Evolutionary conservation across 1,284 basidiomycete species (phyloP).

Genomic region (Xerocomus minutiporus): DNA sequence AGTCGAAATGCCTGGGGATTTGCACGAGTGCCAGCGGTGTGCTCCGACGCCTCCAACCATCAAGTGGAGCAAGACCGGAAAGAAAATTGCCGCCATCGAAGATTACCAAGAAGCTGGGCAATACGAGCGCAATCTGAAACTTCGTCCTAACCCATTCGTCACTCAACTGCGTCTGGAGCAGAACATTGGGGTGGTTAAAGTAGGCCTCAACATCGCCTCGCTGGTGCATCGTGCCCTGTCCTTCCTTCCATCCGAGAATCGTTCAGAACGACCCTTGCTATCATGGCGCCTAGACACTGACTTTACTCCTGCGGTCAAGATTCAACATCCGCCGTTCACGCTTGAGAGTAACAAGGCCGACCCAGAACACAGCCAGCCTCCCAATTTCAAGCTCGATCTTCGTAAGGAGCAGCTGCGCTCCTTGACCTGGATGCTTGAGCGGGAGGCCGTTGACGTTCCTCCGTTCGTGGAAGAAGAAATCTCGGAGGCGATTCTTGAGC

Average conservation of each 20-base stretch:
- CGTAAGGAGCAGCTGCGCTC: conserved; percentile 88
- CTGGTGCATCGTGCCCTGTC: conserved; percentile 85
- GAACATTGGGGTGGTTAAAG: conserved; percentile 66
- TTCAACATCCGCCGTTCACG: conserved; percentile 59
- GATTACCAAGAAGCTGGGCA: conserved; percentile 80
- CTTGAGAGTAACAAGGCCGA: conserved; percentile 80
- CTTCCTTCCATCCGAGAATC: conserved; percentile 62
- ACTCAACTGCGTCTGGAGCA: conserved; percentile 80
- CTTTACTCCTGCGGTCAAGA: conserved; percentile 62
- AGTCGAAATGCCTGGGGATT: conserved; percentile 38
- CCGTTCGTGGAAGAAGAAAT: conserved; percentile 93
- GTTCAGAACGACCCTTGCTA: conserved; percentile 49
- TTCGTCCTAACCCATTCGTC: conserved; percentile 82
- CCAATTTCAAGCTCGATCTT: conserved; percentile 67
- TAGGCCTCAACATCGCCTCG: conserved; percentile 86
- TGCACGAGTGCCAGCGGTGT: conserved; percentile 64
- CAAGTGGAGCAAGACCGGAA: conserved; percentile 66
- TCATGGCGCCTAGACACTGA: conserved; percentile 83
- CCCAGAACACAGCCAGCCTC: conserved; percentile 71
- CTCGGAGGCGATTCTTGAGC: conserved; percentile 80
- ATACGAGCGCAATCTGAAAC: conserved; percentile 85
- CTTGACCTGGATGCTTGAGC: conserved; percentile 86
- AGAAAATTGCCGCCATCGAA: conserved; percentile 67
- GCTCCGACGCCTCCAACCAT: conserved; percentile 75
- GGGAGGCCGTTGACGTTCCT: conserved; percentile 63